phyloP scores from a whole-genome alignment of 805 yeast genomes.

The Zygosaccharomyces gambellarensis region DNA sequence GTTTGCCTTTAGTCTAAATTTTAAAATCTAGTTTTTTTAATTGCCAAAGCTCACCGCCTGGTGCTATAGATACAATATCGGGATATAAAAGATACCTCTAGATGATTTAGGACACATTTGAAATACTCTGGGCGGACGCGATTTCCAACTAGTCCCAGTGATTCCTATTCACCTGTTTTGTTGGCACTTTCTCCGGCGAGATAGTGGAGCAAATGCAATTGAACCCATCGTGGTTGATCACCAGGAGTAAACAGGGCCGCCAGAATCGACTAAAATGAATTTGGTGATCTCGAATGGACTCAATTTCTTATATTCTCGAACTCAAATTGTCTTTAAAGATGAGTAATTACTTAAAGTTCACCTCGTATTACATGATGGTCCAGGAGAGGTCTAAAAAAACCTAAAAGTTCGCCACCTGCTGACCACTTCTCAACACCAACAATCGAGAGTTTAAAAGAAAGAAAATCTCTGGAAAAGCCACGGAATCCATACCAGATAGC shows the following conservation, averaged over 20 bases:
- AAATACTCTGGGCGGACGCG: background rate
- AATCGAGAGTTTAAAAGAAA: background rate
- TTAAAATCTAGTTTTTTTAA: background rate
- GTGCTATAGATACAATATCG: background rate
- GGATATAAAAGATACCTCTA: background rate
- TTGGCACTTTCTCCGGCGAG: too few species aligned
- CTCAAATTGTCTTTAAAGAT: background rate
- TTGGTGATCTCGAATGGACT: background rate
- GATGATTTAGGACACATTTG: too few species aligned
- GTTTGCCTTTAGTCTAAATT: background rate
- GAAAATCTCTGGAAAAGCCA: too few species aligned
- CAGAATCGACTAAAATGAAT: background rate
- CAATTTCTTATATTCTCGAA: background rate
- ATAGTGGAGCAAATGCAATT: too few species aligned
- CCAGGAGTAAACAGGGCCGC: background rate
- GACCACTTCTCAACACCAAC: background rate
- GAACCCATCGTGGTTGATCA: background rate
- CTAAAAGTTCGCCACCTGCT: conserved; percentile 5
- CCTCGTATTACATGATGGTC: background rate
- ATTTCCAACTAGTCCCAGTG: background rate
- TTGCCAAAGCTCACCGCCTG: background rate
- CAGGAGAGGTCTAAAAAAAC: background rate
- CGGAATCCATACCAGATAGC: background rate
- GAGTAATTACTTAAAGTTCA: background rate
- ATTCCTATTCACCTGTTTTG: too few species aligned